Evolutionary conservation across 345 rosid species (phyloP), one percentile per base, ranked within the genome.

Genomic region (Schrenkiella parvula): DNA sequence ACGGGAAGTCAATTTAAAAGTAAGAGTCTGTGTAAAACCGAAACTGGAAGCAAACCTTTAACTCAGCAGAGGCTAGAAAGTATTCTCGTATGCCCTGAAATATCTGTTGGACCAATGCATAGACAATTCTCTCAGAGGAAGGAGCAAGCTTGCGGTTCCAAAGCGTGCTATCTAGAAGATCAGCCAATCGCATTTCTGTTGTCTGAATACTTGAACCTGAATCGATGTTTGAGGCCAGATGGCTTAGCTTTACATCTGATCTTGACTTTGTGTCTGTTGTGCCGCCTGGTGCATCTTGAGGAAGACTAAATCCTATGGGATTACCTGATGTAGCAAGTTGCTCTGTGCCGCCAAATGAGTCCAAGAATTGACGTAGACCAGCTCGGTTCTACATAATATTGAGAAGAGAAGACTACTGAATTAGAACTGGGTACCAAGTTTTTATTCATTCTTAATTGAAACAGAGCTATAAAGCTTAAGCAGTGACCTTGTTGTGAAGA

Each of bases 91-190:
- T 93, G 74, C 98, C 98, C 48, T 87, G 90, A 72, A 93, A 93
- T 87, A 93, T 93, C 82, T 93, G 98, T 63, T 88, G 98, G 21
- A 93, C 98, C 52, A 93, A 83, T 58, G 88, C 97, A 76, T 84
- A 88, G 25, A 93, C 98, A 65, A 93, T 87, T 80, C 97, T 87
- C 79, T 88, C 98, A 31, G 97, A 93, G 12, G 98, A 93, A 64
- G 97, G 97, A 71, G 93, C 97, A 63, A 88, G 92, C 79, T 84
- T 87, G 50, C 89, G 83, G 72, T 90, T 90, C 97, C 93, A 93
- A 23, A 93, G 88, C 15, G 97, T 93, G 82, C 81, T 87, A 72
- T 93, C 97, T 22, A 90, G 82, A 76, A 93, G 97, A 80, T 87
- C 97, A 35, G 95, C 97, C 64, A 90, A 87, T 79, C 91, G 86